Conservation (phyloP, 371 early-diverging fungal species). For the Mucor racemosus region DNA sequence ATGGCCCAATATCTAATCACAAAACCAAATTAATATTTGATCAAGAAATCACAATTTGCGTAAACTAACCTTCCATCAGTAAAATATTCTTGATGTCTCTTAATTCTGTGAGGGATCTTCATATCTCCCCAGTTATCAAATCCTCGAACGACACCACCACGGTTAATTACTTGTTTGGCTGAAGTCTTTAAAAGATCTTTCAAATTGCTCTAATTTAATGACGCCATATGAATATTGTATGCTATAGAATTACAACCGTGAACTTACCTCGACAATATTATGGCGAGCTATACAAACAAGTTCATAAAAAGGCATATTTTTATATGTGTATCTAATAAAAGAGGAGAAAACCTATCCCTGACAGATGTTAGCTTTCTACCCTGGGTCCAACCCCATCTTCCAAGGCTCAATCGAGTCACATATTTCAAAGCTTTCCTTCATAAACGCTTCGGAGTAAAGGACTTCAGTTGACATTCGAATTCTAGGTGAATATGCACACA, state of each 20-base stretch:
- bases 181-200: constrained; percentile 70
- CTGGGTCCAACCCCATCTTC: background rate
- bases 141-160: constrained; percentile 80
- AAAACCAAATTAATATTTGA: background rate
- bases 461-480: constrained; percentile 9
- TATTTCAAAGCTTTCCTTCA: background rate
- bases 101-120: constrained; percentile 67
- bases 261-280: constrained; percentile 56
- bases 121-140: constrained; percentile 72
- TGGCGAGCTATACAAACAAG: constrained; percentile 70
- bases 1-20: constrained; percentile 71
- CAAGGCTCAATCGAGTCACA: constrained; percentile 6
- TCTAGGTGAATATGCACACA: background rate
- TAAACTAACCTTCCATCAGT: constrained; percentile 60
- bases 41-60: background rate
- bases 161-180: constrained; percentile 72
- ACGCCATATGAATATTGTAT: no score
- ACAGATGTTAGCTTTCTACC: constrained; percentile 3
- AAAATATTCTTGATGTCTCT: constrained; percentile 70
- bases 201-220: constrained; percentile 52
- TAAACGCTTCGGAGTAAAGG: background rate
- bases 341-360: constrained; percentile 10
- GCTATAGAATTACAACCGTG: background rate
- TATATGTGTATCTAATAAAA: constrained; percentile 6
- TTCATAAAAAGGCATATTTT: constrained; percentile 72